Evolutionary conservation across 1,139 yeast genomes (phyloP).

Genomic region (Sugiyamaella japonica): DNA sequence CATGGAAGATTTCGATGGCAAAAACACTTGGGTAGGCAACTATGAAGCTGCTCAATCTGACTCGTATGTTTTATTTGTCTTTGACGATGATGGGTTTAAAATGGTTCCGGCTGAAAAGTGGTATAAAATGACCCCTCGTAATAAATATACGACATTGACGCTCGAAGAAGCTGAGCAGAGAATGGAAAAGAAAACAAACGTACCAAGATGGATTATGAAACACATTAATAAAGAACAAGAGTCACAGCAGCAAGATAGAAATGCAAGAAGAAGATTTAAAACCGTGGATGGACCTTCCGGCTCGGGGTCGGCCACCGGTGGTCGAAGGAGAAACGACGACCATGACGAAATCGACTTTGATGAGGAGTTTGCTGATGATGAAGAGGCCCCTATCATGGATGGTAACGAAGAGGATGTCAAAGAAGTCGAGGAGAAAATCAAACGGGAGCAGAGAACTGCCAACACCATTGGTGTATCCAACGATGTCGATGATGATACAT

Average conservation of each 20-base stretch:
- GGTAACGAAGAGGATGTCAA: slow-evolving; percentile 95
- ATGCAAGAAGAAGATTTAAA: slow-evolving; percentile 45
- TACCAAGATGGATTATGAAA: slow-evolving; percentile 96
- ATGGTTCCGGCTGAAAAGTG: slow-evolving; percentile 95
- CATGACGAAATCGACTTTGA: slow-evolving; percentile 93
- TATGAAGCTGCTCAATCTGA: slow-evolving; percentile 94
- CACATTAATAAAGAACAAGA: slow-evolving; percentile 68
- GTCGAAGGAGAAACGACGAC: slow-evolving; percentile 61
- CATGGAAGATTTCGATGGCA: slow-evolving; percentile 91
- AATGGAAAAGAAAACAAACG: slow-evolving; percentile 75
- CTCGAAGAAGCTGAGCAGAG: slow-evolving; percentile 95
- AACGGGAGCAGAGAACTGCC: slow-evolving; percentile 82
- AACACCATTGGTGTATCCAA: slow-evolving; percentile 54
- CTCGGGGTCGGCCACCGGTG: slow-evolving; percentile 1
- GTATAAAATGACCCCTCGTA: slow-evolving; percentile 89
- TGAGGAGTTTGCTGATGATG: slow-evolving; percentile 98
- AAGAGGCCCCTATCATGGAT: slow-evolving; percentile 96
- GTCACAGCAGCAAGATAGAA: slow-evolving; percentile 24
- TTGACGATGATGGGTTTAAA: slow-evolving; percentile 85
- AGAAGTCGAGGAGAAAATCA: slow-evolving; percentile 83
- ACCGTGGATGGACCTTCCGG: slow-evolving; percentile 55
- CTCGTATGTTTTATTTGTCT: slow-evolving; percentile 78
- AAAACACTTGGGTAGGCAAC: slow-evolving; percentile 92
- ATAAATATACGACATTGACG: slow-evolving; percentile 88
- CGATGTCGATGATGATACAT: slow-evolving; percentile 58